phyloP scores from a whole-genome alignment of 2,329 filamentous ascomycete genomes.

The Xylaria sp. region DNA sequence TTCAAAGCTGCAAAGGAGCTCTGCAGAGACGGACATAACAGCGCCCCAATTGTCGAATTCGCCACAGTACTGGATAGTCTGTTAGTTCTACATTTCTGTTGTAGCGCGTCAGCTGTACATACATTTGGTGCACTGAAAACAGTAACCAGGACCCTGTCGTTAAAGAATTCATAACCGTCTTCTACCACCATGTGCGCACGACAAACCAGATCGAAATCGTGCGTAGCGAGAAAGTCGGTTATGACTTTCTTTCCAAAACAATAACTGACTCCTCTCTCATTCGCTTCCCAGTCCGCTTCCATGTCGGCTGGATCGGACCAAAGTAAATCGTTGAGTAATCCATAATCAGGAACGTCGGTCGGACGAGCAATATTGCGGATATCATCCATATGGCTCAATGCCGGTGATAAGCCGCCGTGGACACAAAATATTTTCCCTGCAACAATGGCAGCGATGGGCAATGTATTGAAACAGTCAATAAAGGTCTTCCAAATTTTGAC shows the following conservation, averaged over 20 bases:
- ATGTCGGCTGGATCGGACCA: conserved; percentile 99
- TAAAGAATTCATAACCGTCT: conserved; percentile 99
- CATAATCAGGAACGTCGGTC: conserved; percentile 97
- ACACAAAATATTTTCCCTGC: conserved; percentile 99
- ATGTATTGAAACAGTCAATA: conserved; percentile 98
- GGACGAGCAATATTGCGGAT: conserved; percentile 95
- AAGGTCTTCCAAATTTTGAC: conserved; percentile 99
- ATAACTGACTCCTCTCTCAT: conserved; percentile 96
- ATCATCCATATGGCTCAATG: conserved; percentile 96
- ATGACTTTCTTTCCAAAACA: conserved; percentile 99
- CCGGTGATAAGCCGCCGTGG: conserved; percentile 92
- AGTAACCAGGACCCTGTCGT: conserved; percentile 91
- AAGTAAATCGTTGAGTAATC: conserved; percentile 90
- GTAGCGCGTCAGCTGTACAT: conserved; percentile 54
- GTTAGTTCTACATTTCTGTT: conserved; percentile 42
- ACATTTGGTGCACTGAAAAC: conserved; percentile 98
- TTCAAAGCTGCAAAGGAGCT: conserved; percentile 96
- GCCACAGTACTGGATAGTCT: conserved; percentile 80
- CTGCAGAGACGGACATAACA: conserved; percentile 95
- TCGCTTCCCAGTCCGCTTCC: conserved; percentile 97
- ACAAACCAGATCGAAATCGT: conserved; percentile 97
- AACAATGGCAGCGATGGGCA: conserved; percentile 98
- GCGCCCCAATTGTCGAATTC: conserved; percentile 99
- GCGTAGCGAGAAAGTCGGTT: conserved; percentile 90
- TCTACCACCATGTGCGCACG: conserved; percentile 99